Evolutionary conservation across 1,284 basidiomycete genomes (phyloP), one percentile per base, ranked within the genome.

Genomic region (Caloboletus firmus): DNA sequence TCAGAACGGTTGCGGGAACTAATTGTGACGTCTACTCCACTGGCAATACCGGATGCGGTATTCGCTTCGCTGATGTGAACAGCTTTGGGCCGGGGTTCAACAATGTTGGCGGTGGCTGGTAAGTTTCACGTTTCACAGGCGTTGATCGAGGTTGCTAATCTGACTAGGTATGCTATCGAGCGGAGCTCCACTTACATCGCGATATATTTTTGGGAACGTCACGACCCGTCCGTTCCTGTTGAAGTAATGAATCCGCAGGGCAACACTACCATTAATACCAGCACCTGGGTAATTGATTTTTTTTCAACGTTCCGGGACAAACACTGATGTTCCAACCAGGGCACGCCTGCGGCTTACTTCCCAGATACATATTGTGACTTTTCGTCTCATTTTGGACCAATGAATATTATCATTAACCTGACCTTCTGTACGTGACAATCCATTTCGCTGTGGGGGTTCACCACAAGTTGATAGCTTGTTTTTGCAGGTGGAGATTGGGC

Each of bases 41-140:
- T 34, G 72, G 71, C 50, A 89, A 89, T 62, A 67, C 74, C 0
- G 87, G 87, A 2, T 91, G 89, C 62, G 81, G 83, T 26, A 84
- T 89, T 22, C 64, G 72, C 24, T 61, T 80, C 37, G 65, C 59
- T 46, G 76, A 74, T 45, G 46, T 63, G 0, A 72, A 73, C 45
- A 84, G 79, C 60, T 89, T 80, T 60, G 87, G 87, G 0, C 78
- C 82, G 0, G 58, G 63, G 7, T 86, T 88, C 72, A 87, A 89
- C 63, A 54, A 59, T n/a, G 72, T 74, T 35, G 83, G 84, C 12
- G 87, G 87, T 41, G 84, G 85, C 55, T 85, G 79, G 79, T 68
- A 6, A 36, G 11, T 41, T 10, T 12, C 13, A n/a, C 13, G 18
- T 22, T 43, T 48, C 8, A 11, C 17, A 2, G 36, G 30, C 1